Base-by-base conservation (phyloP, 768 basidiomycete genomes). In the Daedaleopsis sinensis region DNA sequence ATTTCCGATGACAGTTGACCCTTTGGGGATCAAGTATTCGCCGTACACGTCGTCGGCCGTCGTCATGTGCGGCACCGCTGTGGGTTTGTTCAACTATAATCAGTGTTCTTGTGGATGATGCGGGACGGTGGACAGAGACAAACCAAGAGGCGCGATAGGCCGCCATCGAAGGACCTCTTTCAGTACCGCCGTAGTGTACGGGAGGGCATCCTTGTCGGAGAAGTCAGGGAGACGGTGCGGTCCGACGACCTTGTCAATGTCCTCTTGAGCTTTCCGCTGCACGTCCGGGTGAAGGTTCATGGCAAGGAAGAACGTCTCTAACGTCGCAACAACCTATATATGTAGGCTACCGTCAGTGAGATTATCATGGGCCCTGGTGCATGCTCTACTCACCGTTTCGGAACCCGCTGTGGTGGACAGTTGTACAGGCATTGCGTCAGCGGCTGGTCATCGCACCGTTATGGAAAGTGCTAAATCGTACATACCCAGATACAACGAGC, bases 61-160 rank as follows among this genome's bases (percentile, higher is more conserved):
- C 35, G 23, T 21, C 47, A 49, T 49, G 23, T 49, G 47, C 5
- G 47, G 47, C 21, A 49, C 8, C 5, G 47, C 47, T 49, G 11
- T 7, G 10, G 10, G 19, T 5, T n/a, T 13, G 42, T 3, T 43
- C 16, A 3, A 18, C 9, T n/a, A n/a, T n/a, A n/a, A n/a, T n/a
- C n/a, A n/a, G n/a, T n/a, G n/a, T n/a, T n/a, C n/a, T n/a, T n/a
- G n/a, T n/a, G n/a, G n/a, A n/a, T n/a, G n/a, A n/a, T n/a, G n/a
- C n/a, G n/a, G n/a, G n/a, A n/a, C n/a, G n/a, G n/a, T 13, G 3
- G n/a, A n/a, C 9, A 13, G 23, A 49, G 21, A 68, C 1, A 72
- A 62, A 6, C 76, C 76, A 67, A 65, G 51, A 13, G 65, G 64
- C 3, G 59, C 11, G 18, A 59, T 50, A 11, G 64, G 53, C 15